These are phyloP conservation scores for Rhodomyrtus tomentosa DNA, from an alignment of 345 rosid genomes.

Conservation along the genomic window DNA sequence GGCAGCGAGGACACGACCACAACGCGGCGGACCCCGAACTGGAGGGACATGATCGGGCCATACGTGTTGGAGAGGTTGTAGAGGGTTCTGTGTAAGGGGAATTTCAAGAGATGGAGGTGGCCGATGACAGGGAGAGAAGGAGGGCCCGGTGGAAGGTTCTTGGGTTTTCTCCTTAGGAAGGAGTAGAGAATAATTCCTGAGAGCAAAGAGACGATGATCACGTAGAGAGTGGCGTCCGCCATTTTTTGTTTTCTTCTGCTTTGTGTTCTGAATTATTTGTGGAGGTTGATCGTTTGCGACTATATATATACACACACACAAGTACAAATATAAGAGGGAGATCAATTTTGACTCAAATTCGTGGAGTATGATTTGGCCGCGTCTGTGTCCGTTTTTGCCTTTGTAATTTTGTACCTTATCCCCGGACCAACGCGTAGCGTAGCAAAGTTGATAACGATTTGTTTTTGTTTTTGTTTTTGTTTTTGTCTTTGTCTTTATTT, in stretches of 20 bases:
- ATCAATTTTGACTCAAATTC: too few relatives aligned
- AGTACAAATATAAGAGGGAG: too few relatives aligned
- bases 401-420: too few relatives aligned
- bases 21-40: neutral
- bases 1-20: neutral
- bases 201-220: neutral
- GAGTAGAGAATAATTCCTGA: neutral
- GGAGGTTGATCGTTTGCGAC: neutral
- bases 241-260: neutral
- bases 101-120: conserved; percentile 13
- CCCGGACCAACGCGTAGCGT: neutral
- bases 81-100: neutral
- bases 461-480: too few relatives aligned
- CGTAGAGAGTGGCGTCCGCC: neutral
- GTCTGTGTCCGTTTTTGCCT: too few relatives aligned
- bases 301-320: too few relatives aligned
- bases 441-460: neutral
- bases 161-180: neutral
- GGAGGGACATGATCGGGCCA: neutral
- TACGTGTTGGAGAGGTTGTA: neutral
- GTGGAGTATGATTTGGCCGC: too few relatives aligned
- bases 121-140: conserved; percentile 1
- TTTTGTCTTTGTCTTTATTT: too few relatives aligned
- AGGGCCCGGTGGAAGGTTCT: conserved; percentile 14
- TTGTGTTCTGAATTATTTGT: neutral